Conservation (phyloP, 1,284 basidiomycete genomes). For the Dichomitus squalens region DNA sequence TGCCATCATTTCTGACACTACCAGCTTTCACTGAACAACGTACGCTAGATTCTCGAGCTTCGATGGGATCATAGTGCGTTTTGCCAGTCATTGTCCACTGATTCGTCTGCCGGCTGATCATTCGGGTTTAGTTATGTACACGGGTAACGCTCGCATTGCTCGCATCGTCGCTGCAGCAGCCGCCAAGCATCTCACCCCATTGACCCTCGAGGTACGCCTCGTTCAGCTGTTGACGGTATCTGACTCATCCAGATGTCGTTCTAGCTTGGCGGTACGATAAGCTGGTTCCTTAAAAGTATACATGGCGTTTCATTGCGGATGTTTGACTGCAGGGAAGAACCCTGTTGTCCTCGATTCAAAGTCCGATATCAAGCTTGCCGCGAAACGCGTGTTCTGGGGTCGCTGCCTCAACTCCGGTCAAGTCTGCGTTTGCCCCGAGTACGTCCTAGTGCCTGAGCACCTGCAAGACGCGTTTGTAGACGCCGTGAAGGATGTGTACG, state of each 20-base stretch:
- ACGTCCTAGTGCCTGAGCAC: constrained; percentile 68
- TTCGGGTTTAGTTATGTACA: constrained; percentile 54
- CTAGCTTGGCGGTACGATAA: constrained; percentile 21
- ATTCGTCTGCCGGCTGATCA: not conserved
- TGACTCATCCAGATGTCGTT: no score
- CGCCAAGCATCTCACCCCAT: constrained; percentile 83
- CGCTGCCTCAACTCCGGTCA: constrained; percentile 79
- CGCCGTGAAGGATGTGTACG: constrained; percentile 64
- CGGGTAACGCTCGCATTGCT: constrained; percentile 75
- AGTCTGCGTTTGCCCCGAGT: constrained; percentile 79
- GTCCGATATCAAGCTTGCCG: constrained; percentile 59
- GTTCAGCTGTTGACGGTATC: not conserved
- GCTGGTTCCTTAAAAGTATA: no score
- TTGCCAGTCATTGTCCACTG: not conserved
- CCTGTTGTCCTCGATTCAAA: constrained; percentile 80
- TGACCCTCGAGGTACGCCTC: constrained; percentile 69
- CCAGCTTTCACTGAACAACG: not conserved
- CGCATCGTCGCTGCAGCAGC: constrained; percentile 82
- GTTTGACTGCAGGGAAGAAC: constrained; percentile 65
- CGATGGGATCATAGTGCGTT: constrained; percentile 85
- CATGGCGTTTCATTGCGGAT: not conserved
- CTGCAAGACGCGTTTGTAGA: constrained; percentile 65
- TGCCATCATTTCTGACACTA: not conserved
- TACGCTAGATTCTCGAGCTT: constrained; percentile 67
- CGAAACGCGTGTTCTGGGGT: constrained; percentile 77